phyloP scores from a whole-genome alignment of 352 stramenopile species.

The Phytophthora ramorum region DNA sequence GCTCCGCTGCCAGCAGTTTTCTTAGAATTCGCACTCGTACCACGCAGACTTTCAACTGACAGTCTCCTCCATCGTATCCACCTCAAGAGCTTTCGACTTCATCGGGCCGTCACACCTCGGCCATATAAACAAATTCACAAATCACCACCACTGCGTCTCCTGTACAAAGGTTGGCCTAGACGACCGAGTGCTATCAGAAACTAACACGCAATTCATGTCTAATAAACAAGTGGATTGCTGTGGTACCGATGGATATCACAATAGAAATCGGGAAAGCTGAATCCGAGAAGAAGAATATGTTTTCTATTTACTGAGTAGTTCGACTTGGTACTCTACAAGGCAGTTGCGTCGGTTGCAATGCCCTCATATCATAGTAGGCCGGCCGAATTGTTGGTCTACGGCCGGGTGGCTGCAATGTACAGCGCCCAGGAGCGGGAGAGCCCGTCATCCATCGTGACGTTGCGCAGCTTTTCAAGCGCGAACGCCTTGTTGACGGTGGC shows the following conservation, averaged over 20 bases:
- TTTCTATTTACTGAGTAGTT: conserved; percentile 28
- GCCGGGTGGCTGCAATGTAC: conserved; percentile 71
- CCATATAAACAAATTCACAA: no score
- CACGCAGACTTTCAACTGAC: conserved; percentile 16
- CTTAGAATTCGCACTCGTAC: conserved; percentile 40
- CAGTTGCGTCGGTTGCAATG: background rate
- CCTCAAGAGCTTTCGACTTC: conserved; percentile 11
- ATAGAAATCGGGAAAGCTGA: background rate
- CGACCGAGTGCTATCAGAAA: no score
- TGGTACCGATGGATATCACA: no score
- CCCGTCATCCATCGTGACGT: conserved; percentile 69
- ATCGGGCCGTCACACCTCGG: no score
- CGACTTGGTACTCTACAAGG: conserved; percentile 33
- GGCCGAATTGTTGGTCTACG: conserved; percentile 18
- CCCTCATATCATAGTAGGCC: conserved; percentile 31
- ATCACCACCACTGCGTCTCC: no score
- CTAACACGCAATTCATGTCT: no score
- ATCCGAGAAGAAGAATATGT: no score
- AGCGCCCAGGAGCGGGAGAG: conserved; percentile 80
- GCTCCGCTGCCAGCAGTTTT: background rate
- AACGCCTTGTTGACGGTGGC: conserved; percentile 61
- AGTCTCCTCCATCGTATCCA: conserved; percentile 14
- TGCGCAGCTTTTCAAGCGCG: conserved; percentile 65
- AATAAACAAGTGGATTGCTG: no score
- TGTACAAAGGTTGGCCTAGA: no score